Evolutionary conservation across 441 rosid genomes (phyloP), one percentile per base, ranked within the genome.

Genomic region (California macrophylla): DNA sequence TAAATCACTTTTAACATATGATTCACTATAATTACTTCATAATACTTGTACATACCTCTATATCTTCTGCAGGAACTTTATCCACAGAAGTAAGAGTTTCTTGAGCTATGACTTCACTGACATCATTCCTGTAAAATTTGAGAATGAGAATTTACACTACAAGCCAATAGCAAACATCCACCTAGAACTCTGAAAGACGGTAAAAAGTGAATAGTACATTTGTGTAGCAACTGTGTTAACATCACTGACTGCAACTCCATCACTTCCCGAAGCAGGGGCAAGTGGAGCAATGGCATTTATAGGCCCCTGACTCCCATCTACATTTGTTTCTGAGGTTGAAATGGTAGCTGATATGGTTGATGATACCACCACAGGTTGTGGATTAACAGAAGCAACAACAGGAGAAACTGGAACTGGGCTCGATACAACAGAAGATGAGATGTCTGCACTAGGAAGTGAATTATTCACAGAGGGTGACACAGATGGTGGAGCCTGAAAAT

Each of bases 51-150:
- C 66, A 56, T 83, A 92, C 94, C 79, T 84, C 81, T 69, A 64
- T 70, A 63, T 77, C 84, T 69, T 78, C 79, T 28, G 80, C 74
- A 62, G 83, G 71, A 66, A 42, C 72, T 71, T 75, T 82, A 68
- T 80, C 85, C 61, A 76, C 75, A 70, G 82, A 76, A 79, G 78
- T 68, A 71, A 66, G 67, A 74, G 66, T 64, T 71, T 84, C 83
- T 69, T 64, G 75, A 30, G 77, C 73, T 67, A 80, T 69, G 71
- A 67, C 26, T 61, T 73, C 76, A 72, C 69, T 75, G 62, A 75
- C 68, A 26, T 83, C 75, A 81, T 75, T 74, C 79, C 96, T 87
- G 75, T 66, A 79, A 75, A 74, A 64, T 76, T 67, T 69, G 70
- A 56, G 21, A 47, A 69, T 65, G 24, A 13, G 20, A 23, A 78